A percentile compares a stretch with the other conserved stretches of the same genome.
phyloP scores from a whole-genome alignment of 1,284 basidiomycete genomes.

The Cystobasidium sp. region DNA sequence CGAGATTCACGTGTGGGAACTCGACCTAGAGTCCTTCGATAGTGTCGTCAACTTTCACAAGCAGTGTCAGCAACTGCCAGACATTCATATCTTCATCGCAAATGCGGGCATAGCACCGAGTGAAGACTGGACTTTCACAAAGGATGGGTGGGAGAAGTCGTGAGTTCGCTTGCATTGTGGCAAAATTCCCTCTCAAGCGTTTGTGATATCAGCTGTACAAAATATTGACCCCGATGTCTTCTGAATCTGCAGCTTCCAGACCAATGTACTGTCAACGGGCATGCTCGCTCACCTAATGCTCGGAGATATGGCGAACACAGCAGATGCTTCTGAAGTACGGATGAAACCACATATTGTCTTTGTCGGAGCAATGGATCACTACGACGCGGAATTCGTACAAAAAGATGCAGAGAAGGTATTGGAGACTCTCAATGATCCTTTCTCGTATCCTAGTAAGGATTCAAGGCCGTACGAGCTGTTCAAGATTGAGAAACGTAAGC shows the following conservation, averaged over 20 bases:
- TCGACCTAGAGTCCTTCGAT: constrained; percentile 48
- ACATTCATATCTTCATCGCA: constrained; percentile 43
- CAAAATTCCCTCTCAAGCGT: not conserved
- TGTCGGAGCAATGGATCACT: constrained; percentile 45
- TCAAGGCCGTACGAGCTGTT: constrained; percentile 37
- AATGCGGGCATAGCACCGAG: constrained; percentile 31
- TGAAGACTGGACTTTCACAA: constrained; percentile 28
- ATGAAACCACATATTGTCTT: constrained; percentile 47
- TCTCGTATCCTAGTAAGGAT: not conserved
- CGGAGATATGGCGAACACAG: constrained; percentile 31
- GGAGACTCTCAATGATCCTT: constrained; percentile 18
- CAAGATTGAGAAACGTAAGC: constrained; percentile 42
- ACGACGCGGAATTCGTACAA: constrained; percentile 32
- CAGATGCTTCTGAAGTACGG: constrained; percentile 13
- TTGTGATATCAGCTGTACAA: not conserved
- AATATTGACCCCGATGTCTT: not conserved
- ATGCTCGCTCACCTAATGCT: constrained; percentile 39
- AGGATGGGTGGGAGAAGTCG: constrained; percentile 46
- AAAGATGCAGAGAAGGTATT: constrained; percentile 5
- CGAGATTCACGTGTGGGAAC: constrained; percentile 44
- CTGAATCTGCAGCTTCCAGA: constrained; percentile 45
- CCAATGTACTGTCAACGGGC: constrained; percentile 48
- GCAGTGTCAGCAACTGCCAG: constrained; percentile 28
- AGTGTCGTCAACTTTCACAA: constrained; percentile 47
- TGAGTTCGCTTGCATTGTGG: constrained; percentile 11